Evolutionary conservation across 768 basidiomycete species (phyloP), one percentile per base, ranked within the genome.

Genomic region (Mrakia gelida): DNA sequence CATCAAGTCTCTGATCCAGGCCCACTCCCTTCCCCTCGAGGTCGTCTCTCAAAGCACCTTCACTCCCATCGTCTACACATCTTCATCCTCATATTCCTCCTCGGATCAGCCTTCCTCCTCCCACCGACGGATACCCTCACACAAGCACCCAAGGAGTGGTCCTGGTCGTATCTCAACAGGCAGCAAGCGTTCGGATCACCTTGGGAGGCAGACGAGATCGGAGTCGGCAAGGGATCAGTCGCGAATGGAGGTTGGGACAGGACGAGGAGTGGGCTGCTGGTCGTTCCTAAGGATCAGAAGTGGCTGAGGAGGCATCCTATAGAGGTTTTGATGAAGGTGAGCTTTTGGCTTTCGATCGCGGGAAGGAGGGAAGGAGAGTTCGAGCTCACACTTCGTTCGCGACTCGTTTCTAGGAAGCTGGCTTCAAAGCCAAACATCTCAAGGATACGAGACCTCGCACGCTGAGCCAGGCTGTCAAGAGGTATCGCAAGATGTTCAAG

Each of bases 311-410:
- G 75, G 32, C 75, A 76, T 62, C 75, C 75, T 15, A 67, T 76
- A 49, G 75, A 76, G 38, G 45, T 71, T n/a, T n/a, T 76, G 43
- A 76, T 76, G 30, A 56, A 71, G 71, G 75, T 76, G 16, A 65
- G 68, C 67, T 18, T 9, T 30, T 16, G 16, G 49, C 18, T 52
- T 38, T 52, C 49, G 49, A 52, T 52, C 49, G 18, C 21, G 9
- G 38, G 26, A 45, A 16, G 26, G 41, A 23, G n/a, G 38, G 67
- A n/a, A 43, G 38, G 38, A 21, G 26, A 41, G 34, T 15, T 70
- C 67, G 67, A 70, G 67, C 67, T 70, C 67, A 70, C 67, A 41
- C 30, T 16, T 1, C 30, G 43, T 34, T 15, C 28, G 59, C 28
- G 28, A n/a, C 61, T 61, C n/a, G 1, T 16, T 52, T 41, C 18